Evolutionary conservation across 306 rosid genomes (phyloP), one percentile per base, ranked within the genome.

Genomic region (Echinosophora koreensis): DNA sequence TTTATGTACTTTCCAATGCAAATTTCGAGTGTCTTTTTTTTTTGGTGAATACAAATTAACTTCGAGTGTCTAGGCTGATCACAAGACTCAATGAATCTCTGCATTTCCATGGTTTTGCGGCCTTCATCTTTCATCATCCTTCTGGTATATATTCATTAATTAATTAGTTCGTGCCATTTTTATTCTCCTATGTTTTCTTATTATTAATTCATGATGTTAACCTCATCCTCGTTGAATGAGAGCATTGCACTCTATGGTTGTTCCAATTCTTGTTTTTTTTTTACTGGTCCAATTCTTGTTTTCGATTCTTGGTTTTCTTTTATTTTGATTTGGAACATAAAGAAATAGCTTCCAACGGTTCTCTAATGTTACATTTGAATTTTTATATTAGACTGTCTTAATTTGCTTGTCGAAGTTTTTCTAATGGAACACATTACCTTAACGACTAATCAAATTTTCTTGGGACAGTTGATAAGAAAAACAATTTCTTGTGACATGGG

Each of bases 51-150:
- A 1, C 22, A 22, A 22, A 22, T 22, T 22, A 22, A 22, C 22
- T 22, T 22, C 11, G 5, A 67, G 13, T 3, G 28, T 14, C 1
- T 38, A 12, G 39, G 13, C 8, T 47, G 64, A 13, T 69, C 39
- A 47, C 18, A 13, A 47, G 4, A 38, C 12, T 12, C 64, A 35
- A 60, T 78, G 82, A 37, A 13, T 59, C 61, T 37, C 28, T 35
- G 6, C 15, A 5, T 61, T 2, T 69, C 82, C 49, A 60, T 69
- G 71, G 15, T 37, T 2, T 34, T 47, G 47, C 71, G 77, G 4
- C 56, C 77, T 78, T 68, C 61, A 14, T 60, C 44, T 47, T 4
- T 64, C 1, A 18, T 69, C 55, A 46, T 58, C 42, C 8, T 78
- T 2, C 64, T 74, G 79, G 79, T 60, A 59, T 41, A 41, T 41